A percentile compares a stretch with the other conserved stretches of the same genome.
phyloP scores from a whole-genome alignment of 345 rosid species.

The Linum usitatissimum region DNA sequence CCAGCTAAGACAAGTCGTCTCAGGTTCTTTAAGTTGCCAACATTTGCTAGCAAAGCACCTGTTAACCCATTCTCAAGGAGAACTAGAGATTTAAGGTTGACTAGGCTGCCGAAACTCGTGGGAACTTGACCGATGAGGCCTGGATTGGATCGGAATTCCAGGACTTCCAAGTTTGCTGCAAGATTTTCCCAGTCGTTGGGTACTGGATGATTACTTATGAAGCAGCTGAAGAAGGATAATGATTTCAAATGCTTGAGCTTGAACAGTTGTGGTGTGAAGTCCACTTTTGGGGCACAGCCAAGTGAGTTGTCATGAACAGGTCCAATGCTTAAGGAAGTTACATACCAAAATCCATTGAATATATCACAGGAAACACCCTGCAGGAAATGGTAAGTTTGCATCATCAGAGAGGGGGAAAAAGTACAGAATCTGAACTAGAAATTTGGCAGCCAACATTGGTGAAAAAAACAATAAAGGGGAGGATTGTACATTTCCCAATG shows the following conservation, averaged over 20 bases:
- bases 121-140: conserved; percentile 73
- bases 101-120: conserved; percentile 35
- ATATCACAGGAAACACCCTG: conserved; percentile 94
- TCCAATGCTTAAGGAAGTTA: conserved; percentile 67
- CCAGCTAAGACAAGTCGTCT: conserved; percentile 65
- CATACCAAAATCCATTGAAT: conserved; percentile 65
- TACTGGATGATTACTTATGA: conserved; percentile 30
- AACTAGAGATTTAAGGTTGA: conserved; percentile 60
- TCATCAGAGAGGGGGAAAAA: neutral
- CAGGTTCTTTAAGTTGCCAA: conserved; percentile 43
- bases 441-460: neutral
- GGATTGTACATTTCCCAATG: neutral
- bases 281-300: conserved; percentile 38
- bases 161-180: conserved; percentile 40
- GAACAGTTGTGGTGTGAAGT: conserved; percentile 54
- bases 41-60: conserved; percentile 39
- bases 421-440: neutral
- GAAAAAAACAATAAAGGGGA: too few species aligned
- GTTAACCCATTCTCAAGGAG: conserved; percentile 57
- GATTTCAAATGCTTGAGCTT: conserved; percentile 70
- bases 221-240: conserved; percentile 60
- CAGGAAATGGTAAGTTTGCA: conserved; percentile 1
- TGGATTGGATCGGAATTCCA: conserved; percentile 71
- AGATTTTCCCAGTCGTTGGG: conserved; percentile 44
- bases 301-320: conserved; percentile 63